Conservation (phyloP, 495 filamentous ascomycete genomes). For the Penicillium lagena region DNA sequence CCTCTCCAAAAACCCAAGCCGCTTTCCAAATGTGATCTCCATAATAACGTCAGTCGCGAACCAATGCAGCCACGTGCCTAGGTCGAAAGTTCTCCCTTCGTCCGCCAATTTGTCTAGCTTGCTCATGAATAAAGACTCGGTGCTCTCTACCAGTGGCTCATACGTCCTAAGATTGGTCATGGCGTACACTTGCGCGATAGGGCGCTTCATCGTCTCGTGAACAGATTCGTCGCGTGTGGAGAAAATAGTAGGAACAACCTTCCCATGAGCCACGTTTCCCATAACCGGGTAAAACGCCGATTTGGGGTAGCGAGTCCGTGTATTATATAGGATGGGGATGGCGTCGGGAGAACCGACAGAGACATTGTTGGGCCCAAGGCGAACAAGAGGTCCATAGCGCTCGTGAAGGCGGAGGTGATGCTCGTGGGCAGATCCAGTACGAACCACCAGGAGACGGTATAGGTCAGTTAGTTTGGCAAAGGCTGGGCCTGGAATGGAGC, state of each 20-base stretch:
- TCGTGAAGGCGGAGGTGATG: conserved; percentile 34
- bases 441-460: conserved; percentile 20
- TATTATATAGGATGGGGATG: conserved; percentile 32
- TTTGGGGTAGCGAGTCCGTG: conserved; percentile 3
- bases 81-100: conserved; percentile 3
- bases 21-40: conserved; percentile 25
- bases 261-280: conserved; percentile 4
- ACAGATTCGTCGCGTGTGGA: conserved; percentile 1
- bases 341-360: conserved; percentile 37
- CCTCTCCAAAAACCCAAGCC: conserved; percentile 28
- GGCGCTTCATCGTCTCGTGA: conserved; percentile 3
- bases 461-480: conserved; percentile 29
- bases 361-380: conserved; percentile 49
- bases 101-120: background rate
- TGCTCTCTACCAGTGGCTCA: conserved; percentile 4
- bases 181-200: conserved; percentile 5
- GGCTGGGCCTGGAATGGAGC: conserved; percentile 40
- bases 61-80: conserved; percentile 31
- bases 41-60: conserved; percentile 38
- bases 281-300: conserved; percentile 6
- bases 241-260: conserved; percentile 4
- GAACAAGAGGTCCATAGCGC: conserved; percentile 46
- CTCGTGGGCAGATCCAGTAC: conserved; percentile 15
- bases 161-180: conserved; percentile 3
- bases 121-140: background rate